phyloP scores from a whole-genome alignment of 768 basidiomycete genomes.

The Kwoniella bestiolae region DNA sequence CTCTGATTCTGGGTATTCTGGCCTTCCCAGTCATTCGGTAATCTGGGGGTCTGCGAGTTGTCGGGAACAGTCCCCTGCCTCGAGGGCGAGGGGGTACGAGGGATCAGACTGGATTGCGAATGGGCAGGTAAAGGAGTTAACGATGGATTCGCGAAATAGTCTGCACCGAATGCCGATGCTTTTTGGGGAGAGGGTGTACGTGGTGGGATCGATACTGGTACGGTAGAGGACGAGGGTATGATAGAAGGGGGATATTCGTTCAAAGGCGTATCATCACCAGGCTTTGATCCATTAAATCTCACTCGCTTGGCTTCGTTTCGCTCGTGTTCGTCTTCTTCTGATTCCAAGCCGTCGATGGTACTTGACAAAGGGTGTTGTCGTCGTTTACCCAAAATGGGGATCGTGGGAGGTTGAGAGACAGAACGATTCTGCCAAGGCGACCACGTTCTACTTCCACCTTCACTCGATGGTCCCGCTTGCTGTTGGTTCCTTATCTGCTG shows the following conservation, averaged over 20 bases:
- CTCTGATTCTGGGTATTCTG: too few species aligned
- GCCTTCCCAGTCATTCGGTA: conserved; percentile 19
- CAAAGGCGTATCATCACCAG: conserved; percentile 14
- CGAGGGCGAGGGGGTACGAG: conserved; percentile 43
- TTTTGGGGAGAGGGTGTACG: conserved; percentile 39
- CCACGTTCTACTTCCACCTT: conserved; percentile 8
- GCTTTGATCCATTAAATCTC: conserved; percentile 19
- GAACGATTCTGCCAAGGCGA: conserved; percentile 16
- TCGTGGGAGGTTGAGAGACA: conserved; percentile 2
- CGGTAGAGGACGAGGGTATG: not conserved
- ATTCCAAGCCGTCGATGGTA: not conserved
- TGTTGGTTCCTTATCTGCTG: not conserved
- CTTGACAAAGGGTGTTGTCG: not conserved
- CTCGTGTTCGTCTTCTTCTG: not conserved
- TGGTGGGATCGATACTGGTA: conserved; percentile 6
- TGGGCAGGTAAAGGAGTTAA: conserved; percentile 5
- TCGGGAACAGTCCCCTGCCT: conserved; percentile 40
- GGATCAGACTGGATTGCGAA: conserved; percentile 7
- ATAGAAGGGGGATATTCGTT: conserved; percentile 10
- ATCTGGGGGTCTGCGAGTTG: conserved; percentile 34
- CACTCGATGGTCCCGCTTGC: not conserved
- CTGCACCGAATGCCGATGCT: conserved; percentile 10
- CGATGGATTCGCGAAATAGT: conserved; percentile 19
- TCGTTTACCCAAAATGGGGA: conserved; percentile 15
- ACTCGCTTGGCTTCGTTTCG: conserved; percentile 18